Conservation (phyloP, 1,284 basidiomycete genomes). For the Neonothopanus nambi region DNA sequence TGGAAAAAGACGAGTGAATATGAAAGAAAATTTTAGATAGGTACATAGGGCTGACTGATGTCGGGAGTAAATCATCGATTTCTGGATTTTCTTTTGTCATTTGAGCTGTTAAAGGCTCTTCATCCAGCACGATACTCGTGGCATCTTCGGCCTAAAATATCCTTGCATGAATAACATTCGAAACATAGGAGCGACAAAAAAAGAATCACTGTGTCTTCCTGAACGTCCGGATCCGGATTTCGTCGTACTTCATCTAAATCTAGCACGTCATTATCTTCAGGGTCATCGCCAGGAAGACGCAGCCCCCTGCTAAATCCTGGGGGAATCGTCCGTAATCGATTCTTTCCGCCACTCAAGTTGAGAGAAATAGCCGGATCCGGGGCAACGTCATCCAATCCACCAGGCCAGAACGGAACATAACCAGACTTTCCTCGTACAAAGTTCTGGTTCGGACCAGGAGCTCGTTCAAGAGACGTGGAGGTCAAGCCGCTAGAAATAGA, state of each 20-base stretch:
- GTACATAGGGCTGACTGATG: slow-evolving; percentile 54
- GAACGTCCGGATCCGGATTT: no score
- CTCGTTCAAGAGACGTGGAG: slow-evolving; percentile 82
- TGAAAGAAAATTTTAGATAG: slow-evolving; percentile 15
- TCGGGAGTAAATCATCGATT: slow-evolving; percentile 82
- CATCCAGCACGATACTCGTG: slow-evolving; percentile 18
- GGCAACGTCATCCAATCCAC: slow-evolving; percentile 74
- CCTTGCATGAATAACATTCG: neutral
- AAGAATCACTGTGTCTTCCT: slow-evolving; percentile 20
- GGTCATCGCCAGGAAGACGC: slow-evolving; percentile 58
- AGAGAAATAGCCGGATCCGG: slow-evolving; percentile 36
- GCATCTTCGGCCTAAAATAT: no score
- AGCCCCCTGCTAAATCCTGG: slow-evolving; percentile 71
- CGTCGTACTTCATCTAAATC: slow-evolving; percentile 33
- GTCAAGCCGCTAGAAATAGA: slow-evolving; percentile 61
- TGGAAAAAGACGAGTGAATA: slow-evolving; percentile 23
- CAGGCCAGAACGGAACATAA: slow-evolving; percentile 90
- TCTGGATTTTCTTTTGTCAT: slow-evolving; percentile 38
- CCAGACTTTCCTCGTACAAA: slow-evolving; percentile 94
- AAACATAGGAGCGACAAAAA: neutral
- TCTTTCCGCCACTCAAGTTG: slow-evolving; percentile 33
- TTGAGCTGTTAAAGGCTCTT: slow-evolving; percentile 12
- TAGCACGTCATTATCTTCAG: slow-evolving; percentile 47
- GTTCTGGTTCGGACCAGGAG: slow-evolving; percentile 73
- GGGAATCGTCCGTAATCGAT: slow-evolving; percentile 58